Evolutionary conservation across 2,329 filamentous ascomycete species (phyloP), one percentile per base, ranked within the genome.

Genomic region (Trichoderma sp.): DNA sequence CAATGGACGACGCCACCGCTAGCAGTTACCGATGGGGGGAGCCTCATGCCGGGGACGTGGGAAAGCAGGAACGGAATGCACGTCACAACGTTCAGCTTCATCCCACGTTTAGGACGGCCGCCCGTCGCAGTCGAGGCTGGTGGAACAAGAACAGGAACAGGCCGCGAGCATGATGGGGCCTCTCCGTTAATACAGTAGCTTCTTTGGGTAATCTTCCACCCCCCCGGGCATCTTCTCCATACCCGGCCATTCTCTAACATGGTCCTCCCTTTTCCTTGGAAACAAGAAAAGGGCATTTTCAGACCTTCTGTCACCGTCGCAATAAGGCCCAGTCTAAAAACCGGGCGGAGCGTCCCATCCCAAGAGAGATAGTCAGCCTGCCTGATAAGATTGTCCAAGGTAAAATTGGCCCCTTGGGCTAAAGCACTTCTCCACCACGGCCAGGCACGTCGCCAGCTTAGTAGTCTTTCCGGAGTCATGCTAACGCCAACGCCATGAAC

Each of bases 41-140:
- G 66, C 66, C 66, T 69, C 36, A 69, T 69, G 66, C 66, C 66
- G 51, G 53, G 65, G 66, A 47, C 34, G 43, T 65, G 43, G 26
- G 36, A 56, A 62, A 39, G 15, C 9, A 28, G 62, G 14, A 21
- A 34, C 43, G 58, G 24, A 62, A 70, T 70, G 67, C 67, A 70
- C 67, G 67, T 70, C 67, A 63, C 53, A 51, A 28, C 39, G 8
- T 56, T 62, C 57, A 56, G 39, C 58, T 51, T 70, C 58, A 43
- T 53, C 43, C 58, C 39, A 56, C 57, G 58, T 47, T 53, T 30
- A 63, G 39, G 47, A 51, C 65, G 58, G 28, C 47, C 67, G 57
- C 67, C 67, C 57, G 67, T 61, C 56, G 36, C 58, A 70, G 58
- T 63, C 57, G 39, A 53, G 58, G 67, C 56, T 56, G 51, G 57